Evolutionary conservation across 192 early-diverging fungal genomes (phyloP).

Genomic region (Allomyces macrogynus): DNA sequence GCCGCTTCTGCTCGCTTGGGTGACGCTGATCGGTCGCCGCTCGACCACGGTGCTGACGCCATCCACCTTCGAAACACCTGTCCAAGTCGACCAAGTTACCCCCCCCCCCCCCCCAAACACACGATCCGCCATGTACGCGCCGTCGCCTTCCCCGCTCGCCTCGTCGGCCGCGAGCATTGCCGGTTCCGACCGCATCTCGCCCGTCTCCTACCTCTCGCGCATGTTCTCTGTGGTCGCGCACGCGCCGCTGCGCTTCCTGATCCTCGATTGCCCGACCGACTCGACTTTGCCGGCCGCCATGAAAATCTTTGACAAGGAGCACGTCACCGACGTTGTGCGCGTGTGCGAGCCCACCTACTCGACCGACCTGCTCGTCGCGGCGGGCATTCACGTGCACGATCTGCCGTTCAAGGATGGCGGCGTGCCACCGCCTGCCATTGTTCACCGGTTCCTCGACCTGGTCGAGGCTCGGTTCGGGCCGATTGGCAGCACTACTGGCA

Average conservation of each 20-base stretch:
- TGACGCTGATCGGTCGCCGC: too few relatives aligned
- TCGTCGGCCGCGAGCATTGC: too few relatives aligned
- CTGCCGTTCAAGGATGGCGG: constrained; percentile 79
- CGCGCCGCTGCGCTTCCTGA: constrained; percentile 55
- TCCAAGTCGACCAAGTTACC: too few relatives aligned
- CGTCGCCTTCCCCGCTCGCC: too few relatives aligned
- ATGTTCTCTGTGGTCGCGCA: constrained; percentile 43
- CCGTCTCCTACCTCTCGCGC: constrained; percentile 27
- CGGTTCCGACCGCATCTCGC: constrained; percentile 12
- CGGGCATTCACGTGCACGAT: constrained; percentile 64
- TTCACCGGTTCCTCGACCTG: constrained; percentile 42
- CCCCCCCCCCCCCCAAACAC: too few relatives aligned
- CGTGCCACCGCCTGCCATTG: constrained; percentile 20
- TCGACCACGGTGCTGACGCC: too few relatives aligned
- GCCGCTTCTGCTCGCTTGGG: too few relatives aligned
- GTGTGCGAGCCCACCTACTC: constrained; percentile 80
- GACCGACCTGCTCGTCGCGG: constrained; percentile 26
- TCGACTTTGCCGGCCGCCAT: constrained; percentile 56
- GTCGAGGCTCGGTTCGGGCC: constrained; percentile 28
- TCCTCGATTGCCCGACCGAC: constrained; percentile 80
- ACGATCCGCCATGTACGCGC: too few relatives aligned
- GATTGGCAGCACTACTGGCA: too few relatives aligned
- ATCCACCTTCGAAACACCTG: too few relatives aligned
- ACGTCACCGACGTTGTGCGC: constrained; percentile 69
- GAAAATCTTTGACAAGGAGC: constrained; percentile 20